Evolutionary conservation across 2,329 filamentous ascomycete species (phyloP).

Genomic region (Nannizziopsis arthrosporioides): DNA sequence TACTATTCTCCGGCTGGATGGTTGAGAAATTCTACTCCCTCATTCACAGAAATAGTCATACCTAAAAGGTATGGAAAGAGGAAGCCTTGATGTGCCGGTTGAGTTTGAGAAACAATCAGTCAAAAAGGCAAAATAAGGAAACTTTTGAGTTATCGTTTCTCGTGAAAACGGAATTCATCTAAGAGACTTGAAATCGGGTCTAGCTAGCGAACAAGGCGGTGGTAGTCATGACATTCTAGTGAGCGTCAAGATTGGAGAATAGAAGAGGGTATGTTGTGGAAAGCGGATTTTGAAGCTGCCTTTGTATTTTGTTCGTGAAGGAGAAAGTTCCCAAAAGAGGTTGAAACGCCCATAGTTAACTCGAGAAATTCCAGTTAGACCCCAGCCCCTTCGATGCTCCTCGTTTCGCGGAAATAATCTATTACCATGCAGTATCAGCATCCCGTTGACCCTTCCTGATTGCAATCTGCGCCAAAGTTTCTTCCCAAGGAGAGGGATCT

Average conservation of each 20-base stretch:
- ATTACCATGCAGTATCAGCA: neutral
- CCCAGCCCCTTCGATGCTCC: neutral
- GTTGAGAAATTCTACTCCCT: slow-evolving; percentile 32
- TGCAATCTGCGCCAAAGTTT: neutral
- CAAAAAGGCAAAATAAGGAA: neutral
- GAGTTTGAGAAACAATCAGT: neutral
- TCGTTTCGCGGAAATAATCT: slow-evolving; percentile 7
- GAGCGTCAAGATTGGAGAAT: neutral
- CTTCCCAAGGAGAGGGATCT: neutral
- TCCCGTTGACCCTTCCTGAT: neutral
- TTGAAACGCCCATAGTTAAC: neutral
- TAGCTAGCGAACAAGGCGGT: slow-evolving; percentile 6
- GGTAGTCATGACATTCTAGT: neutral
- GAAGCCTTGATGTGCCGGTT: slow-evolving; percentile 37
- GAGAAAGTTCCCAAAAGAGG: neutral
- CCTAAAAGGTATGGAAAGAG: slow-evolving; percentile 25
- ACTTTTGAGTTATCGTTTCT: slow-evolving; percentile 1
- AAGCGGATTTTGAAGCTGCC: neutral
- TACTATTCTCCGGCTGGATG: slow-evolving; percentile 27
- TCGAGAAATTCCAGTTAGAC: slow-evolving; percentile 1
- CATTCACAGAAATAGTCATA: slow-evolving; percentile 29
- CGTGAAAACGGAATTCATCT: slow-evolving; percentile 4
- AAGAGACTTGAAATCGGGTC: slow-evolving; percentile 3
- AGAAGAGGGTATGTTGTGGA: neutral
- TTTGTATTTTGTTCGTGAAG: slow-evolving; percentile 1